These are phyloP conservation scores for Cercophora sp. DNA, from an alignment of 495 filamentous ascomycete genomes.

Conservation along the genomic window DNA sequence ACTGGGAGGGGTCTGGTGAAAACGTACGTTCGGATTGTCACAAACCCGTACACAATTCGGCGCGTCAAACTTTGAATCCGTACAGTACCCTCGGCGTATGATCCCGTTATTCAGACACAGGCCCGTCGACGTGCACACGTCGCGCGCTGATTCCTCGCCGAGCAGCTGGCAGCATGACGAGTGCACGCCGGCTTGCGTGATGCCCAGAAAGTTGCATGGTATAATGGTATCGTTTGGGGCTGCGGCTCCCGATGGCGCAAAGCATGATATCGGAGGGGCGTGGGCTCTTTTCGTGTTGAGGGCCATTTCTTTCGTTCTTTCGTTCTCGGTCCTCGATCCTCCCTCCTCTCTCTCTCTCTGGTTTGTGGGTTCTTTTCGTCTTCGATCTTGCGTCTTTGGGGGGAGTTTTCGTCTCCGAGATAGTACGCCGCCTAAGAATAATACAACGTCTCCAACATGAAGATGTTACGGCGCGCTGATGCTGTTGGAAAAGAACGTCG, in stretches of 20 bases:
- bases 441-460: too few relatives aligned
- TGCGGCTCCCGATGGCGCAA: constrained; percentile 23
- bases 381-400: too few relatives aligned
- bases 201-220: constrained; percentile 29
- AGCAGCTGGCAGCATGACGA: constrained; percentile 26
- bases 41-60: constrained; percentile 23
- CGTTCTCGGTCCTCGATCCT: too few relatives aligned
- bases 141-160: constrained; percentile 12
- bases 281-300: too few relatives aligned
- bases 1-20: not conserved
- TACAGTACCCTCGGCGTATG: constrained; percentile 23
- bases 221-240: constrained; percentile 20
- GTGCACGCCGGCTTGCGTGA: constrained; percentile 21
- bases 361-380: too few relatives aligned
- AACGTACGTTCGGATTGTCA: constrained; percentile 17
- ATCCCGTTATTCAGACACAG: constrained; percentile 21
- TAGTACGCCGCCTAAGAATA: too few relatives aligned
- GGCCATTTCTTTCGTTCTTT: too few relatives aligned
- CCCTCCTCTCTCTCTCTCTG: too few relatives aligned
- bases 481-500: not conserved
- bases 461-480: too few relatives aligned
- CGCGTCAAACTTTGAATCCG: constrained; percentile 25
- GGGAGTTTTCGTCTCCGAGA: too few relatives aligned
- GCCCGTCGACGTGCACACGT: constrained; percentile 20
- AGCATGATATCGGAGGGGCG: too few relatives aligned